These are phyloP conservation scores for Prunus yedoensis DNA, from an alignment of 331 rosid species.

Conservation along the genomic window DNA sequence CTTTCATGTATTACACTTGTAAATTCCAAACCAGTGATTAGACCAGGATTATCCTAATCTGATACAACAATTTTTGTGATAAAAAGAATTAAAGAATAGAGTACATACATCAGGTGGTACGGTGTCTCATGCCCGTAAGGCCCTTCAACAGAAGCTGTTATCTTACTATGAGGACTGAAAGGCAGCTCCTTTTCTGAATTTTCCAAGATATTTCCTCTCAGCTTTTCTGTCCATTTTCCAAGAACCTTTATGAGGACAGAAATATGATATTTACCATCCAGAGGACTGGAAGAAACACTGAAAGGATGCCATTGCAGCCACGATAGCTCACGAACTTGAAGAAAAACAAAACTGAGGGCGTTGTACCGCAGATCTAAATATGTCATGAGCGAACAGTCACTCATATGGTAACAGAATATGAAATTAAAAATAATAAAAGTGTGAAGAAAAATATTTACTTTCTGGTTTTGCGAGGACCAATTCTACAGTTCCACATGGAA, in stretches of 20 bases:
- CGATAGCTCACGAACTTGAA: slow-evolving; percentile 81
- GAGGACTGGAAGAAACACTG: slow-evolving; percentile 91
- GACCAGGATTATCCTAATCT: not conserved
- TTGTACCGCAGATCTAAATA: slow-evolving; percentile 71
- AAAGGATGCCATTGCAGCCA: slow-evolving; percentile 98
- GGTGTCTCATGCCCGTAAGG: slow-evolving; percentile 94
- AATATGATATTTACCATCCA: slow-evolving; percentile 80
- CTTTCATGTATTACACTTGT: not conserved
- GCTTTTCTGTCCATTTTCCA: slow-evolving; percentile 75
- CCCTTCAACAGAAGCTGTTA: slow-evolving; percentile 86
- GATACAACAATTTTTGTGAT: not conserved
- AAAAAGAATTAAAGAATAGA: slow-evolving; percentile 3
- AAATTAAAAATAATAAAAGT: not conserved
- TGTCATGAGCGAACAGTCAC: slow-evolving; percentile 20
- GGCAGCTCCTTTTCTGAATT: slow-evolving; percentile 28
- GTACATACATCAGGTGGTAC: slow-evolving; percentile 72
- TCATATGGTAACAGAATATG: slow-evolving; percentile 2
- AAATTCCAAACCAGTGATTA: not conserved
- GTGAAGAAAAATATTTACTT: slow-evolving; percentile 42
- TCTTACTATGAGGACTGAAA: slow-evolving; percentile 21
- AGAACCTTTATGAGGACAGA: slow-evolving; percentile 88
- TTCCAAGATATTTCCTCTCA: slow-evolving; percentile 44
- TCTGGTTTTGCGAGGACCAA: slow-evolving; percentile 76
- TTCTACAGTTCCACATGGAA: slow-evolving; percentile 87
- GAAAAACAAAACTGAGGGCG: slow-evolving; percentile 87